Evolutionary conservation across 2,329 filamentous ascomycete genomes (phyloP).

Genomic region (Phyllosticta ampelicida): DNA sequence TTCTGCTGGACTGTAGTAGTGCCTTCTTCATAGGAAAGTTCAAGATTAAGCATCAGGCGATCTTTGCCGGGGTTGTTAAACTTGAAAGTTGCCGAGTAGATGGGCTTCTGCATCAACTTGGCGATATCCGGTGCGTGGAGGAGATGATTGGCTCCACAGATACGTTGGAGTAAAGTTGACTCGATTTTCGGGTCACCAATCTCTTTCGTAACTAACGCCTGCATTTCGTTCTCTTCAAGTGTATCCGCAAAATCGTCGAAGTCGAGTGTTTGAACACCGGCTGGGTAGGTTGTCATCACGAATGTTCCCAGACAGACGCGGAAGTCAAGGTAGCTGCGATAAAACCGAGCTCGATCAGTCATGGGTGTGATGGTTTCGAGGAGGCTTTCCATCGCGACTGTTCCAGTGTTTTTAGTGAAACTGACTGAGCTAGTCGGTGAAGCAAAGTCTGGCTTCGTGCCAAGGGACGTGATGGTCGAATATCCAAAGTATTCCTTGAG

Average conservation of each 20-base stretch:
- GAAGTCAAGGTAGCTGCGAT: neutral
- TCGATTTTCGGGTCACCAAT: slow-evolving; percentile 2
- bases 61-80: neutral
- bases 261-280: neutral
- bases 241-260: neutral
- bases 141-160: neutral
- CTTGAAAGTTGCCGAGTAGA: slow-evolving; percentile 5
- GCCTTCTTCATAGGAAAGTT: neutral
- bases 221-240: neutral
- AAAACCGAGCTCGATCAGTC: neutral
- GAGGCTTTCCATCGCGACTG: neutral
- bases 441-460: neutral
- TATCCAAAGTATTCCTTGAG: neutral
- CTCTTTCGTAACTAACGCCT: neutral
- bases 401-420: neutral
- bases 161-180: neutral
- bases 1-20: neutral
- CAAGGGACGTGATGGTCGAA: neutral
- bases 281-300: neutral
- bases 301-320: slow-evolving; percentile 1
- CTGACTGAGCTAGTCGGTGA: neutral
- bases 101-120: neutral
- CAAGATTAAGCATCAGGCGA: neutral
- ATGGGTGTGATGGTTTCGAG: neutral
- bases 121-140: neutral